Base-by-base conservation (phyloP, 164 flowering plant genomes). In the Malania oleifera region DNA sequence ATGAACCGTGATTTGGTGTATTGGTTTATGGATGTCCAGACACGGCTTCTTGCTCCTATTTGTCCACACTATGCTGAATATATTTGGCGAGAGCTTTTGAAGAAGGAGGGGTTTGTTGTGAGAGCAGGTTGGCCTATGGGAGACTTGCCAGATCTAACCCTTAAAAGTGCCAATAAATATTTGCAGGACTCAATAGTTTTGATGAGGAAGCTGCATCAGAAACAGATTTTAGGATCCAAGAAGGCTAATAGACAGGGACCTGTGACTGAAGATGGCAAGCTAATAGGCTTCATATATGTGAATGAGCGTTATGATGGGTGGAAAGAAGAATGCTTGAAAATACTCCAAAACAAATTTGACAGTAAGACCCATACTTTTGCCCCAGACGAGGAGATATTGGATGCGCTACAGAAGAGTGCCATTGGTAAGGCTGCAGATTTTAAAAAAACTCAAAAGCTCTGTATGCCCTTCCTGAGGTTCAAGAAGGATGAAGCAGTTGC, bases 381-480 rank as follows among this genome's bases (percentile, higher is more conserved):
- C 24, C 1, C 53, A 12, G 53, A 50, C 24, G 53, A 25, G 53
- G 53, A 50, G 18, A 50, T 50, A 23, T 2, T 24, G 53, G 34
- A 50, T 2, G 53, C 53, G 5, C 53, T 50, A 25, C 28, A 23
- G 29, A 50, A 50, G 53, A 50, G 53, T 25, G n/a, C 29, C 13
- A 15, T 47, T 24, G 53, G 12, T 11, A 17, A 27, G 34, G 28
- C 29, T 8, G 3, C 28, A 7, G 29, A 50, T 50, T 50, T 50
- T 12, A 50, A 50, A 17, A 17, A 24, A 50, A 50, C 29, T 14
- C 28, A 14, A 15, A 50, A 50, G 17, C 28, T 24, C 8, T 50
- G 53, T 13, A 50, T 23, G 53, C 53, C 53, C 24, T 50, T 50
- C 53, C 13, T 50, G 53, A 50, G 53, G 53, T 50, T 50, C 53